These are phyloP conservation scores for Codiaeum variegatum DNA, from an alignment of 441 rosid species.

Conservation along the genomic window DNA sequence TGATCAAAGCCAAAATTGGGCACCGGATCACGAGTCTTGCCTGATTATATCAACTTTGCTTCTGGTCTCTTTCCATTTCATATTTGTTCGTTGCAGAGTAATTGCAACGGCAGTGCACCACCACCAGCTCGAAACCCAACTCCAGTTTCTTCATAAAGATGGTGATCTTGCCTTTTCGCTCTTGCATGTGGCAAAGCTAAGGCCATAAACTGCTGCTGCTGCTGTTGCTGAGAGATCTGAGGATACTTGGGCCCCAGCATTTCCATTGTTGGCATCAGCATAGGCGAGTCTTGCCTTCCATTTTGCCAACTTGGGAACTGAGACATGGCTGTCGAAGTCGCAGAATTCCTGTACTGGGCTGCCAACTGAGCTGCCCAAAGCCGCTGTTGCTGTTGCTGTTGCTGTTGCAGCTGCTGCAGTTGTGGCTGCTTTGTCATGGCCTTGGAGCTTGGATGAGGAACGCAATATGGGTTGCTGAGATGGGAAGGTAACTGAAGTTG, in stretches of 20 bases:
- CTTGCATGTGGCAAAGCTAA: constrained; percentile 27
- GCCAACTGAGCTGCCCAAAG: constrained; percentile 45
- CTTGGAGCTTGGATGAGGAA: constrained; percentile 25
- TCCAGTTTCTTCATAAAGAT: constrained; percentile 38
- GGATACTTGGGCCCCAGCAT: constrained; percentile 33
- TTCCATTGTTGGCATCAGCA: constrained; percentile 27
- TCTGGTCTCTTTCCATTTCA: constrained; percentile 12
- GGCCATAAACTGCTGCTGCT: constrained; percentile 45
- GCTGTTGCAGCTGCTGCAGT: no score
- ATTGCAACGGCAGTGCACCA: constrained; percentile 47
- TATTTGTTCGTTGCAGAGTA: constrained; percentile 55
- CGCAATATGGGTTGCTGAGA: constrained; percentile 33
- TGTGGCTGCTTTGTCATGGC: constrained; percentile 28
- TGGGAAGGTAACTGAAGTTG: constrained; percentile 47
- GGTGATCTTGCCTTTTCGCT: constrained; percentile 50
- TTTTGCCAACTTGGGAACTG: constrained; percentile 42
- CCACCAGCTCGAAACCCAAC: constrained; percentile 39
- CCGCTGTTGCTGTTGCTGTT: constrained; percentile 31
- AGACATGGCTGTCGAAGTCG: constrained; percentile 28
- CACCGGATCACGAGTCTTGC: not conserved
- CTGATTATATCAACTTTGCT: not conserved
- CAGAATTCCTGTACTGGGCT: constrained; percentile 32
- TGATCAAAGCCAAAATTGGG: not conserved
- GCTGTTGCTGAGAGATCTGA: constrained; percentile 41
- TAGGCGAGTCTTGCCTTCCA: constrained; percentile 35